Conservation (phyloP, 148 eudicot species). For the Euryodendron excelsum region DNA sequence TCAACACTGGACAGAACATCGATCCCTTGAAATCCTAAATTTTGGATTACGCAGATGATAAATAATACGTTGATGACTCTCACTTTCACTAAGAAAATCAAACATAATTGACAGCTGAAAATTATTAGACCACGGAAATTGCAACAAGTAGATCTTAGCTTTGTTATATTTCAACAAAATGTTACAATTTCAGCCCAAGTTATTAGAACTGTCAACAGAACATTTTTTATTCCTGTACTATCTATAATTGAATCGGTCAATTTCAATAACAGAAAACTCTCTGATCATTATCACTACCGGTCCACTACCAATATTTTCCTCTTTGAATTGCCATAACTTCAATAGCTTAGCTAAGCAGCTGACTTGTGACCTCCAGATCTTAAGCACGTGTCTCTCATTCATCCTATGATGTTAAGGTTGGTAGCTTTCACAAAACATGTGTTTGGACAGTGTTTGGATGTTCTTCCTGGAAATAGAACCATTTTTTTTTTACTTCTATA, state of each 20-base stretch:
- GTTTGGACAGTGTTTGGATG: no score
- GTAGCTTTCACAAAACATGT: not conserved
- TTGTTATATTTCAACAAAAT: not conserved
- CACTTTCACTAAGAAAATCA: no score
- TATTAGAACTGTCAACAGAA: not conserved
- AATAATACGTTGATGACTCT: no score
- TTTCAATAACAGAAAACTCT: not conserved
- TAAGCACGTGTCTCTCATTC: constrained; percentile 2
- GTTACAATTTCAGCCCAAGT: not conserved
- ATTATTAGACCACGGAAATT: not conserved
- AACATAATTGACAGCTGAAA: not conserved
- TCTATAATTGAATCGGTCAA: not conserved
- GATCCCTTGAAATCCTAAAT: no score
- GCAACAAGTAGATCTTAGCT: not conserved
- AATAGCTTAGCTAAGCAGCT: not conserved
- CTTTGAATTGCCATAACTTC: not conserved
- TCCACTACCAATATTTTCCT: not conserved
- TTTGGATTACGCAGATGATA: no score
- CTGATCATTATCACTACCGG: not conserved
- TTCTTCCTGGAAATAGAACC: not conserved
- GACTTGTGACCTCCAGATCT: constrained; percentile 1
- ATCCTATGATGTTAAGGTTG: not conserved
- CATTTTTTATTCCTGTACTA: no score
- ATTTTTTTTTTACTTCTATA: not conserved
- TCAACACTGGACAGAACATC: no score